Base-by-base conservation (phyloP, 192 early-diverging fungal genomes). In the Allomyces javanicus region DNA sequence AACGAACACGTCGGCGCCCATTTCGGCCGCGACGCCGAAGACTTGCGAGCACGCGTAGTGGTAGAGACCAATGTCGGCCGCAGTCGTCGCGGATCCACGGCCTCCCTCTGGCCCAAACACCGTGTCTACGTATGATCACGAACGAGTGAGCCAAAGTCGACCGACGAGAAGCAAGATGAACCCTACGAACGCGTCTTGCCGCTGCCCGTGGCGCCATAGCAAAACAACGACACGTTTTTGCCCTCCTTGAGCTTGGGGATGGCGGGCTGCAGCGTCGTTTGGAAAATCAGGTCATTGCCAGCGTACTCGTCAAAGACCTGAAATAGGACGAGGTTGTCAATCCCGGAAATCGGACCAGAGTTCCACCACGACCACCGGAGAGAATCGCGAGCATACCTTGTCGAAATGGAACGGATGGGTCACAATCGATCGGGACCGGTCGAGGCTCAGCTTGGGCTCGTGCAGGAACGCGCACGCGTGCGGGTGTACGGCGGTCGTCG, bases 201-300 rank as follows among this genome's bases (percentile, higher is more conserved):
- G 17, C 24, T 25, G 67, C 77, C 77, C 19, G 72, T 77, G 43
- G 73, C 71, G 24, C 76, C 76, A 55, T 73, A 77, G 7, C 74
- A 74, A 67, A 77, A 77, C 2, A 77, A 64, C 9, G 76, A 74
- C 21, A 69, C 63, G 27, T 68, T 69, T 22, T 68, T 68, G 14
- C 75, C 73, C 24, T 69, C 66, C 61, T 74, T 65, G n/a, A 74
- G 66, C 10, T 24, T 50, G 45, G 64, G 25, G 14, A 78, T 70
- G 33, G 76, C 64, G 10, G 64, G 27, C 44, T 22, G 19, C 19
- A 63, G 62, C 22, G 69, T 70, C 14, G 44, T 64, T 14, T 64
- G 24, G 65, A 74, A 76, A 27, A 78, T 72, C 17, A 68, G 44
- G 55, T 66, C 65, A 64, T 78, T 78, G 17, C 50, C 50, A 4